Conservation (phyloP, 805 yeast genomes). For the Clavispora asparagi region DNA sequence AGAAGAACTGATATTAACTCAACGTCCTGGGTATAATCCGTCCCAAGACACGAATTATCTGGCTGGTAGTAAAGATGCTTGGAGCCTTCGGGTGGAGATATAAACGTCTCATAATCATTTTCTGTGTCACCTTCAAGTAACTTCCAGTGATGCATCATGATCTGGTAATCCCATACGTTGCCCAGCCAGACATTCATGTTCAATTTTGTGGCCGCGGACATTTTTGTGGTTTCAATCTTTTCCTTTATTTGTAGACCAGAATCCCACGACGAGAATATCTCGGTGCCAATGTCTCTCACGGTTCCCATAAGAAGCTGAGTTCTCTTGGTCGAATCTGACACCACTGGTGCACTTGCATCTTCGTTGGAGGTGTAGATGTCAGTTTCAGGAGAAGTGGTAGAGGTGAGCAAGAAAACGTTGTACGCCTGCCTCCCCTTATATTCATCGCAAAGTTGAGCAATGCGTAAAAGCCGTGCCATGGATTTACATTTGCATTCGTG, state of each 20-base stretch:
- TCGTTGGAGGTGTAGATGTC: conserved; percentile 12
- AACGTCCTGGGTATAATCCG: conserved; percentile 2
- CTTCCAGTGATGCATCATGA: conserved; percentile 18
- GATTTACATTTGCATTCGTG: conserved; percentile 12
- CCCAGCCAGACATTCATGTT: conserved; percentile 69
- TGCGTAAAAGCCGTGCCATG: conserved; percentile 29
- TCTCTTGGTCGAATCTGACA: conserved; percentile 12
- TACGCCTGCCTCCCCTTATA: conserved; percentile 4
- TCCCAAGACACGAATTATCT: conserved; percentile 8
- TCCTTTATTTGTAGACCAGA: conserved; percentile 66
- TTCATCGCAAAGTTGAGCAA: conserved; percentile 29
- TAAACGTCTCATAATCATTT: conserved; percentile 5
- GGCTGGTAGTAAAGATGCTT: conserved; percentile 12
- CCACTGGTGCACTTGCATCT: conserved; percentile 5
- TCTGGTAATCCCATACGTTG: conserved; percentile 67
- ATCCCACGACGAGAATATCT: conserved; percentile 44
- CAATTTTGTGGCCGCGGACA: conserved; percentile 74
- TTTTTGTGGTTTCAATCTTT: conserved; percentile 72
- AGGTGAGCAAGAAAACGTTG: conserved; percentile 18
- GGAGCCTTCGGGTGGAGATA: not conserved
- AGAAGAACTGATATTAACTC: conserved; percentile 18
- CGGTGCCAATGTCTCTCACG: conserved; percentile 5
- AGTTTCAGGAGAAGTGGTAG: not conserved
- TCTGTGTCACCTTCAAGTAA: conserved; percentile 3
- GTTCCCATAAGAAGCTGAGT: conserved; percentile 14